Evolutionary conservation across 192 early-diverging fungal species (phyloP).

Genomic region (Spizellomyces punctatus): DNA sequence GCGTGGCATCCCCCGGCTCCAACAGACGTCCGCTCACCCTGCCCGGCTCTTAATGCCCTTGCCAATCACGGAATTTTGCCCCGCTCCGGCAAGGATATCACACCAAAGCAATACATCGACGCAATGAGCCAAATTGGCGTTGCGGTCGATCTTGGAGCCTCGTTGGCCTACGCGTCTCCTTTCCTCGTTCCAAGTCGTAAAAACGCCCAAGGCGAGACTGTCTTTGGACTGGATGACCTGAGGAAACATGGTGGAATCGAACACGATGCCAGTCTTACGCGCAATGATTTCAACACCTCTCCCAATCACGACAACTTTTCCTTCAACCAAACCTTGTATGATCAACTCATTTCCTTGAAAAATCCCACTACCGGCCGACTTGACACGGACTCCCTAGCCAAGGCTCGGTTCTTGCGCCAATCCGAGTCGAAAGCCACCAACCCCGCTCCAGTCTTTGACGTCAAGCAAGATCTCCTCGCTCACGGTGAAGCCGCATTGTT

Average conservation of each 20-base stretch:
- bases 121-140: slow-evolving; percentile 10
- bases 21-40: slow-evolving; percentile 18
- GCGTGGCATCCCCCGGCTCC: not conserved
- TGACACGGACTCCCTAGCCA: slow-evolving; percentile 13
- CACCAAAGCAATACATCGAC: slow-evolving; percentile 8
- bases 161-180: not conserved
- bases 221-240: slow-evolving; percentile 29
- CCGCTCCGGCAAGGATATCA: slow-evolving; percentile 19
- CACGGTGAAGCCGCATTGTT: slow-evolving; percentile 29
- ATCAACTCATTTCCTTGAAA: slow-evolving; percentile 14
- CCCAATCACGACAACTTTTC: slow-evolving; percentile 22
- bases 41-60: slow-evolving; percentile 21
- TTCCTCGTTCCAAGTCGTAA: slow-evolving; percentile 9
- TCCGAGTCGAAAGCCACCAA: slow-evolving; percentile 2
- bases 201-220: not conserved
- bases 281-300: slow-evolving; percentile 1
- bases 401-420: not conserved
- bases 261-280: slow-evolving; percentile 22
- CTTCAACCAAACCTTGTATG: slow-evolving; percentile 27
- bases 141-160: slow-evolving; percentile 13
- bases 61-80: slow-evolving; percentile 31
- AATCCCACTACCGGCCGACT: slow-evolving; percentile 11
- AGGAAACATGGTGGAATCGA: slow-evolving; percentile 23
- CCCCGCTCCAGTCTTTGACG: slow-evolving; percentile 16
- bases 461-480: slow-evolving; percentile 1